Evolutionary conservation across 2,329 filamentous ascomycete genomes (phyloP).

Genomic region (Paecilomyces niveus): DNA sequence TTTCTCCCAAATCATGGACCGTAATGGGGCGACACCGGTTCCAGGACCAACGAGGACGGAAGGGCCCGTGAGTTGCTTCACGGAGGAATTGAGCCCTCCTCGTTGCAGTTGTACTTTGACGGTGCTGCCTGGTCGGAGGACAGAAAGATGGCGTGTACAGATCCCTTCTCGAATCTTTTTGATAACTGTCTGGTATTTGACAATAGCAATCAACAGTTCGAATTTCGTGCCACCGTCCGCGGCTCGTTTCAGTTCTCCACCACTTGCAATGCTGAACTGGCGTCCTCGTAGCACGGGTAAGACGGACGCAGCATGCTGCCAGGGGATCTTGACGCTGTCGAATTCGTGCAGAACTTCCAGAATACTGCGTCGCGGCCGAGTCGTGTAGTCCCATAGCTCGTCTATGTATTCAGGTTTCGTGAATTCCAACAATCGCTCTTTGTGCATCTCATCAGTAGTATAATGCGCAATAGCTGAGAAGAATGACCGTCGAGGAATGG

Average conservation of each 20-base stretch:
- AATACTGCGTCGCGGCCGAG: slow-evolving; percentile 80
- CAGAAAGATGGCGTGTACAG: slow-evolving; percentile 77
- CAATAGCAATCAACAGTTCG: slow-evolving; percentile 75
- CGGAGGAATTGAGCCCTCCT: slow-evolving; percentile 44
- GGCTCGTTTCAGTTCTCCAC: slow-evolving; percentile 43
- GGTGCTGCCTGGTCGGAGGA: slow-evolving; percentile 50
- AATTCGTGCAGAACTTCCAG: slow-evolving; percentile 92
- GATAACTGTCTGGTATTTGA: slow-evolving; percentile 85
- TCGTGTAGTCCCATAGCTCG: slow-evolving; percentile 94
- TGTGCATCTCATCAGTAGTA: slow-evolving; percentile 64
- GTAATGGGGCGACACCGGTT: slow-evolving; percentile 79
- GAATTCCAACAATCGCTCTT: slow-evolving; percentile 77
- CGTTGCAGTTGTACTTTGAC: slow-evolving; percentile 55
- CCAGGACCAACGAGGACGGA: slow-evolving; percentile 76
- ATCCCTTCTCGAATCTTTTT: slow-evolving; percentile 78
- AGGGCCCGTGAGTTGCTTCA: slow-evolving; percentile 45
- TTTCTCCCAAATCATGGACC: slow-evolving; percentile 75
- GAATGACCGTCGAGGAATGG: slow-evolving; percentile 82
- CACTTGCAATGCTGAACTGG: slow-evolving; percentile 87
- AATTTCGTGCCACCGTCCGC: slow-evolving; percentile 43
- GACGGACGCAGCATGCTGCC: slow-evolving; percentile 61
- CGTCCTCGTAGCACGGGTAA: slow-evolving; percentile 81
- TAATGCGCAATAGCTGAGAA: slow-evolving; percentile 73
- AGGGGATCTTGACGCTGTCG: slow-evolving; percentile 72
- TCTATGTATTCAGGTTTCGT: slow-evolving; percentile 71